Evolutionary conservation across 75 land plant genomes (phyloP), one percentile per base, ranked within the genome.

Genomic region (Ceratopteris richardii): DNA sequence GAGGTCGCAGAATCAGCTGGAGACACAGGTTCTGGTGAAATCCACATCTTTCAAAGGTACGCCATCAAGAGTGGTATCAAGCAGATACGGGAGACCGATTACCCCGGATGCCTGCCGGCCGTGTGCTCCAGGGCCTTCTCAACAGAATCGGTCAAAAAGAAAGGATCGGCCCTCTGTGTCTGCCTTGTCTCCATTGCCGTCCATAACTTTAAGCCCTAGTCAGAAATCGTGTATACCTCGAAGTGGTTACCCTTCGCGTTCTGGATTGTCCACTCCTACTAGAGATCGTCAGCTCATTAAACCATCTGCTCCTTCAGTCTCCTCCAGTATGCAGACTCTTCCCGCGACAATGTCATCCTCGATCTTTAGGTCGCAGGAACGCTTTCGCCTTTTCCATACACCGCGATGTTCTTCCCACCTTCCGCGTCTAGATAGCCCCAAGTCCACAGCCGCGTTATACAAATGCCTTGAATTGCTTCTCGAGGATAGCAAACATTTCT

Each of bases 401-500:
- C 54, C 29, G 29, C 54, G 14, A 25, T 52, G 54, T 19, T 1
- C 27, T 2, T 26, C 48, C 14, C 21, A 2, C 48, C 48, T 17
- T 14, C 48, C 21, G 9, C 37, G 37, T 4, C 37, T 33, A 3
- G 37, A 33, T 9, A 46, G 50, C 50, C 50, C 54, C 6, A 52
- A 52, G 14, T 52, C 54, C 24, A 52, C 54, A 22, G 54, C 54
- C 1, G 54, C 54, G 2, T 23, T 52, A 7, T 52, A 52, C 54
- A 18, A 52, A 23, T 52, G 54, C 54, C 54, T 52, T 2, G 54
- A 52, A 52, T 52, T 28, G 4, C 54, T 52, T 13, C 24, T 52
- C 1, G 54, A 52, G 14, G 54, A 52, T 26, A 52, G 54, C 54
- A 52, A 52, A 28, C 25, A 52, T 52, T 52, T 52, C 54, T 52